Evolutionary conservation across 2,329 filamentous ascomycete species (phyloP), one percentile per base, ranked within the genome.

Genomic region (Cercospora zeae-maydis): DNA sequence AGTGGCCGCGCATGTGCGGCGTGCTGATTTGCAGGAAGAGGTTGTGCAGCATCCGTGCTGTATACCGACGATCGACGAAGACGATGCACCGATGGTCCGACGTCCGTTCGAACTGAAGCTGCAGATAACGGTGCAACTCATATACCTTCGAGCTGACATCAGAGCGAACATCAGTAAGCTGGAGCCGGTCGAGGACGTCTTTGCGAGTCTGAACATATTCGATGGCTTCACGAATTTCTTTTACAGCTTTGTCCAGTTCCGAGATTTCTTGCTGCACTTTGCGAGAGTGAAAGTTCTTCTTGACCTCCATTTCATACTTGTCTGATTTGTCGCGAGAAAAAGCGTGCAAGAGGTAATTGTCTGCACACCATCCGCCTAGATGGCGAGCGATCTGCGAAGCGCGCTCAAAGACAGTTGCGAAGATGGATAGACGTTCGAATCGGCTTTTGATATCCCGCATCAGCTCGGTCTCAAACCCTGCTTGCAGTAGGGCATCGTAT

Each of bases 311-410:
- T 61, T 72, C 69, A 47, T 71, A 73, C 21, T 63, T 70, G 52
- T 56, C 62, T 36, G 68, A 62, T 36, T 68, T 70, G 11, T 65
- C 63, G 16, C 66, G 62, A 9, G 67, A 70, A 9, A 74, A 59
- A 9, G 65, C 66, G 34, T 69, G 56, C 10, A 70, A 30, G 7
- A 74, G 66, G 62, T 91, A 87, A 56, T 86, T 82, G 72, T 99
- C 92, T 0, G 92, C 87, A 68, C 90, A 91, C 93, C 95, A 98
- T 2, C 83, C 77, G 0, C 95, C 95, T 3, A 98, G 81, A 45
- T 89, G 82, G 1, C 84, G 82, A 1, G 84, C 86, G 2, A 88
- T 84, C 8, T 82, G 77, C 30, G 79, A 81, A 0, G 90, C 81
- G 65, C 84, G 88, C 2, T 76, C 72, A 31, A 93, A 88, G 0